Evolutionary conservation across 257 asterid species (phyloP).

Genomic region (Mentha longifolia): DNA sequence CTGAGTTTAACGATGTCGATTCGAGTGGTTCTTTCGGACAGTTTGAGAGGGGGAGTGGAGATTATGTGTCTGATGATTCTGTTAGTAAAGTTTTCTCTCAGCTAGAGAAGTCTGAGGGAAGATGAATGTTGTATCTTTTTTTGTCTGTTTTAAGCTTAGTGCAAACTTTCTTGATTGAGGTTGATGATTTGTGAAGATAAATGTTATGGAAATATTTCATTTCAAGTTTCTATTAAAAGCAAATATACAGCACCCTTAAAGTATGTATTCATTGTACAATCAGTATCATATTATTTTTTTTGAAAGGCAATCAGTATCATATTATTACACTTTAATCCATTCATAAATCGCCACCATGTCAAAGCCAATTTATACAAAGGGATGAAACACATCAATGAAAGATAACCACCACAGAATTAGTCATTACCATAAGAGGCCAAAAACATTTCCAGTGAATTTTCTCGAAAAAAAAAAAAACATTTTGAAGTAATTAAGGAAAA

Average conservation of each 20-base stretch:
- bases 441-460: background rate
- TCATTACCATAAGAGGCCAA: background rate
- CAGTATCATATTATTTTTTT: no score
- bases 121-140: constrained; percentile 38
- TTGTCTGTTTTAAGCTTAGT: background rate
- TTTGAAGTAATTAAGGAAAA: background rate
- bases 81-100: constrained; percentile 79
- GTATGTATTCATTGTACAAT: no score
- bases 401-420: background rate
- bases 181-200: no score
- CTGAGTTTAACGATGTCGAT: constrained; percentile 41
- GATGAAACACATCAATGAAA: background rate
- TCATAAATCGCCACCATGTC: no score
- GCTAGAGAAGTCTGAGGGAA: constrained; percentile 72
- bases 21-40: constrained; percentile 38
- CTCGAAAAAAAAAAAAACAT: no score
- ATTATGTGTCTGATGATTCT: constrained; percentile 70
- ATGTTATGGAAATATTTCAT: background rate
- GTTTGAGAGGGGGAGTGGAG: constrained; percentile 47
- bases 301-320: no score
- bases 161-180: no score
- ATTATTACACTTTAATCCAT: no score
- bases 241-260: background rate
- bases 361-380: no score
- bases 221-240: background rate